Conservation (phyloP, 371 early-diverging fungal genomes). For the Sanchytrium tribonematis region DNA sequence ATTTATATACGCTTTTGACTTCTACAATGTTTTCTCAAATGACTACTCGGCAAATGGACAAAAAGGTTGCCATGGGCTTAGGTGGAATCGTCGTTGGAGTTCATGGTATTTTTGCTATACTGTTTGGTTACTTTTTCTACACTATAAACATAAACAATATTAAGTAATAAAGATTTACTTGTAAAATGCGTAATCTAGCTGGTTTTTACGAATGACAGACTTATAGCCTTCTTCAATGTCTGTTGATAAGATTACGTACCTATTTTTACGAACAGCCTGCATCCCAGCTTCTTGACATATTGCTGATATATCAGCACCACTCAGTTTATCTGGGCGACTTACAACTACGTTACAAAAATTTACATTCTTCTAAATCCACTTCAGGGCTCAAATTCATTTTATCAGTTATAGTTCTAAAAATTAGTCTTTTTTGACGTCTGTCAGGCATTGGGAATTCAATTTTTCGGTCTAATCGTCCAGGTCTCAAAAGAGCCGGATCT, state of each 20-base stretch:
- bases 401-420: conserved; percentile 82
- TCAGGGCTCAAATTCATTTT: conserved; percentile 97
- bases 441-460: conserved; percentile 99
- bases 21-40: neutral
- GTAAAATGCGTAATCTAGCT: conserved; percentile 85
- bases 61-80: neutral
- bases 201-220: conserved; percentile 15
- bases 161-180: conserved; percentile 21
- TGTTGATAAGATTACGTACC: conserved; percentile 85
- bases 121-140: neutral
- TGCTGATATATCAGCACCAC: conserved; percentile 96
- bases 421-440: conserved; percentile 94
- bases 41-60: neutral
- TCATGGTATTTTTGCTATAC: neutral
- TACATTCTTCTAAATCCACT: conserved; percentile 95
- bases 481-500: conserved; percentile 95
- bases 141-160: neutral
- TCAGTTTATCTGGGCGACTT: conserved; percentile 86
- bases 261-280: conserved; percentile 91
- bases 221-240: conserved; percentile 87
- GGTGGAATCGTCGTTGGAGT: neutral
- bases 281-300: conserved; percentile 99
- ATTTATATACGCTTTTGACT: neutral
- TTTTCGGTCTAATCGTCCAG: conserved; percentile 96
- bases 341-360: conserved; percentile 37